Base-by-base conservation (phyloP, 768 basidiomycete species). In the Obba rivulosa region DNA sequence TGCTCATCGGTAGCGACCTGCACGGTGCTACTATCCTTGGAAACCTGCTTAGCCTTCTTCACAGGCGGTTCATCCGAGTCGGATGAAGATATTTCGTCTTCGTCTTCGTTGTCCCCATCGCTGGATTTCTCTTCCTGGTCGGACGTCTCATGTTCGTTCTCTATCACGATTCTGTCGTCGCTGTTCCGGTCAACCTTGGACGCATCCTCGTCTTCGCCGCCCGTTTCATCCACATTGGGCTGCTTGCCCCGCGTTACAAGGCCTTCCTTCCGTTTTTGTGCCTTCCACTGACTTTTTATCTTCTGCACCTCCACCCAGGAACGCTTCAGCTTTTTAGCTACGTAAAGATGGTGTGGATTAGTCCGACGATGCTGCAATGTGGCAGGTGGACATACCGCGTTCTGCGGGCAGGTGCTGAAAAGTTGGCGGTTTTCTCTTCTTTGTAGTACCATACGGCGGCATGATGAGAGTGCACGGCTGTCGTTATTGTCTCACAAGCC, bases 241-340 rank as follows among this genome's bases (percentile, higher is more conserved):
- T 43, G 38, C 22, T 52, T 28, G 25, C 48, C 45, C 17, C 49
- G 20, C 8, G 60, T 45, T 23, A 56, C 49, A 20, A 71, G 55
- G 16, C 69, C 71, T 50, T 74, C 71, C 62, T 67, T 72, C 50
- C 75, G 75, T 68, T 85, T 87, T 69, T 87, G 73, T 31, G 78
- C 72, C 58, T 77, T 85, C 86, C 89, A 92, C 69, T 85, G 77
- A 56, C 77, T 79, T 59, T 84, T 87, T 48, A 90, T 77, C 68
- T 90, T 91, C 50, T 76, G 76, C 51, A 76, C 81, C 48, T 85
- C 75, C 9, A 94, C 76, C 81, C 92, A 93, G 49, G 79, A 75
- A 61, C 79, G 76, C 67, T 92, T 94, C 49, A 94, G 71, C 57
- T 81, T 83, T 64, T 79, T 87, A 17, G 92, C 92, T 92, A 55